Base-by-base conservation (phyloP, 352 stramenopile genomes). In the Phytophthora ramorum region DNA sequence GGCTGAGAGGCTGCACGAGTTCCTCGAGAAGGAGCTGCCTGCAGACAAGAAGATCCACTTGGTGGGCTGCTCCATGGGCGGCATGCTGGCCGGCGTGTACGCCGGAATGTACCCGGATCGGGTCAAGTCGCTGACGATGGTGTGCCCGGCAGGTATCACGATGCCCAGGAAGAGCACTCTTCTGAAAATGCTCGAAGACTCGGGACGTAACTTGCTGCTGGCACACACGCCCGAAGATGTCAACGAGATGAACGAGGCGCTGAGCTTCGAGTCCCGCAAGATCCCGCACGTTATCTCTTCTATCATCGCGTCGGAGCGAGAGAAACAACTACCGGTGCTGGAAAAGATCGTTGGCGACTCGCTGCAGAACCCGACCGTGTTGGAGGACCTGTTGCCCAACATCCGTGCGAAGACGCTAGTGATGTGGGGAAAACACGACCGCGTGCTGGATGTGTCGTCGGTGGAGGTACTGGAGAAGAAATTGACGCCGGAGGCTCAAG, bases 51-150 rank as follows among this genome's bases (percentile, higher is more conserved):
- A 87, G 63, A 70, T 93, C n/a, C 85, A 93, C 45, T 45, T 93
- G 7, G 66, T 92, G 16, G 85, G 85, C 7, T 90, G 82, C 64
- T 91, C 81, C 45, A 92, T 93, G 85, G 85, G 85, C 40, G 85
- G 83, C 13, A 89, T 93, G 81, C 71, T 93, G 38, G 78, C 81
- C 0, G 85, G 85, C n/a, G 73, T 87, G 17, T 93, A 89, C 60
- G 73, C 85, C 3, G 81, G 83, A 12, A 71, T 78, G 55, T 88
- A 90, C 57, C 81, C 85, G 2, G 61, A 87, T 0, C 71, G 64
- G 5, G 66, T 92, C 17, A 61, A 72, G n/a, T 87, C 83, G 12
- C 43, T 92, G 8, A 93, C 85, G 9, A 84, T 93, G 71, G 73
- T 93, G 34, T 93, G 85, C 44, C 85, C 85, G 1, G 85, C 85